A percentile compares a stretch with the other conserved stretches of the same genome.
phyloP scores from a whole-genome alignment of 192 early-diverging fungal species.

The Cetraspora pellucida region DNA sequence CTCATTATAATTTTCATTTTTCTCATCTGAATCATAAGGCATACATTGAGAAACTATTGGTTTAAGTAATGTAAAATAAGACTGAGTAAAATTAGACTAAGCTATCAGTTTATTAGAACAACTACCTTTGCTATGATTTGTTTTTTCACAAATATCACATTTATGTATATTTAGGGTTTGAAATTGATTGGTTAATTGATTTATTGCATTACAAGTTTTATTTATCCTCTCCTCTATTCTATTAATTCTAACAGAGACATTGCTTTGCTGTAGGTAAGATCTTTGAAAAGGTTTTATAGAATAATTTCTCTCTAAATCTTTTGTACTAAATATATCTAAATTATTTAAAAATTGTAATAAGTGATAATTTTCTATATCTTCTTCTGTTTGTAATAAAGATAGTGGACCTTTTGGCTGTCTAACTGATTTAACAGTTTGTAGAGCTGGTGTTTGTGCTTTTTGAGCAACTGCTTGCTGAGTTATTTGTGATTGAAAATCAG shows the following conservation, averaged over 20 bases:
- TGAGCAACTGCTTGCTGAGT: no score
- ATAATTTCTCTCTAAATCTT: slow-evolving; percentile 24
- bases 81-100: slow-evolving; percentile 1
- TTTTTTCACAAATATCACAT: no score
- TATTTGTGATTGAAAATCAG: not conserved
- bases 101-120: no score
- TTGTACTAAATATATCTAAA: slow-evolving; percentile 20
- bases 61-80: not conserved
- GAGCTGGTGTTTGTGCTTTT: not conserved
- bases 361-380: not conserved
- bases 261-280: not conserved
- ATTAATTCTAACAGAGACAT: not conserved
- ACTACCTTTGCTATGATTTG: no score
- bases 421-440: slow-evolving; percentile 3
- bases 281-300: slow-evolving; percentile 18
- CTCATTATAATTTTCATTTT: not conserved
- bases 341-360: not conserved
- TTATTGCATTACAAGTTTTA: not conserved
- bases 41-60: not conserved
- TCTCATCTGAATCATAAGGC: not conserved
- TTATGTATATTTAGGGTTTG: no score
- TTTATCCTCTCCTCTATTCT: not conserved
- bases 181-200: not conserved
- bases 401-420: not conserved
- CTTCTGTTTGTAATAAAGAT: not conserved